Percentiles rank a stretch among this genome's conserved stretches.
Evolutionary conservation across 805 yeast genomes (phyloP).

Genomic region (Crinitomyces ghanaensis): DNA sequence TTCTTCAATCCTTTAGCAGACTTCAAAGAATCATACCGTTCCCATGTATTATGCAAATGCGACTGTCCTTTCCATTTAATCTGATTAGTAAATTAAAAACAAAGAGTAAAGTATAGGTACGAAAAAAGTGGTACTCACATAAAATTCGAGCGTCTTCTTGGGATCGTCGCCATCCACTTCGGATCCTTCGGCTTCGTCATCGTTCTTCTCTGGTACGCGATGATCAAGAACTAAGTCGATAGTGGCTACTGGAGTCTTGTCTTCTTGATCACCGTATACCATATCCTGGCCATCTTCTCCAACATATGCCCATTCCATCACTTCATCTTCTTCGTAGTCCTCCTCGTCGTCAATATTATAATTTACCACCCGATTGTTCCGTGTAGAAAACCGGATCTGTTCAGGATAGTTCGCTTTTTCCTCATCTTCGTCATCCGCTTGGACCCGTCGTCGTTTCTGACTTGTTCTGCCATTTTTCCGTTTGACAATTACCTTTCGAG

Average conservation of each 20-base stretch:
- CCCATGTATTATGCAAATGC: conserved; percentile 95
- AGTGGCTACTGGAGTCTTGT: conserved; percentile 30
- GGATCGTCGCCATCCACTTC: conserved; percentile 20
- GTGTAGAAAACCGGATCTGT: conserved; percentile 54
- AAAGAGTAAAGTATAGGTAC: conserved; percentile 17
- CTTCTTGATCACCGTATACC: conserved; percentile 20
- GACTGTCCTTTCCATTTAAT: conserved; percentile 84
- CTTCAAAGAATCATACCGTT: conserved; percentile 40
- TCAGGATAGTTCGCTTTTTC: conserved; percentile 9
- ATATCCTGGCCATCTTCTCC: conserved; percentile 13
- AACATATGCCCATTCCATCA: conserved; percentile 23
- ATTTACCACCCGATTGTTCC: conserved; percentile 62
- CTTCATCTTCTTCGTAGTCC: conserved; percentile 39
- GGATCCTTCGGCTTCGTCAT: conserved; percentile 31
- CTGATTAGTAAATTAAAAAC: conserved; percentile 39
- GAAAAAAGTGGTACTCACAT: conserved; percentile 6
- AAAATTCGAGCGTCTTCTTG: conserved; percentile 17
- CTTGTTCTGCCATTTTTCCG: conserved; percentile 20
- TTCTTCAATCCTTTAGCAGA: conserved; percentile 65
- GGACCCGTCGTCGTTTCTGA: conserved; percentile 2
- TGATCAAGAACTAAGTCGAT: conserved; percentile 47
- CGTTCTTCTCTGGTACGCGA: too few species aligned
- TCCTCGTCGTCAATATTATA: conserved; percentile 59
- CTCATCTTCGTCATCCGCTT: neutral
- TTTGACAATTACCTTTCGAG: conserved; percentile 6